Conservation (phyloP, 805 yeast species). For the Schizosaccharomyces cryophilus region DNA sequence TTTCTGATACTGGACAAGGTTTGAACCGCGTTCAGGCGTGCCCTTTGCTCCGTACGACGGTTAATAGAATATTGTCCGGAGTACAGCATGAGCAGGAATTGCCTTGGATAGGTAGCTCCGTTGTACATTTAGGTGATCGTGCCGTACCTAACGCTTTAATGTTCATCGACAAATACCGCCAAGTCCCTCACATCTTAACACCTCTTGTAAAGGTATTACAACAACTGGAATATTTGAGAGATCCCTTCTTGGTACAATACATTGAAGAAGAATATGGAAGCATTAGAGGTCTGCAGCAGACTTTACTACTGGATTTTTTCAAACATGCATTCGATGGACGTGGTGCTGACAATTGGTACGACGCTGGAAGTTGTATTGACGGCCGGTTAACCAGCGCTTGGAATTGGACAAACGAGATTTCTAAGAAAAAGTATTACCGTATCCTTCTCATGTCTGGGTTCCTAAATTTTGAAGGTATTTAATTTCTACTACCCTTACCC, state of each 20-base stretch:
- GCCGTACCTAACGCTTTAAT: constrained; percentile 66
- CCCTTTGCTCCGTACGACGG: constrained; percentile 40
- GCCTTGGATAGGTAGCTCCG: constrained; percentile 59
- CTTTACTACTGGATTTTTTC: constrained; percentile 23
- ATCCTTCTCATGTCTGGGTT: constrained; percentile 36
- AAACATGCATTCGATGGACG: constrained; percentile 40
- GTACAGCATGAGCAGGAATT: constrained; percentile 30
- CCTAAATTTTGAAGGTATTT: constrained; percentile 34
- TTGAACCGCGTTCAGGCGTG: constrained; percentile 52
- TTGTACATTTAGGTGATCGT: constrained; percentile 59
- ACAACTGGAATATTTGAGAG: constrained; percentile 29
- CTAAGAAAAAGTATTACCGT: constrained; percentile 29
- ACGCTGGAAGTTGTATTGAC: constrained; percentile 67
- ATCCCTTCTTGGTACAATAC: constrained; percentile 23
- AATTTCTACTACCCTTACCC: background rate
- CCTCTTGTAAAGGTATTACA: constrained; percentile 40
- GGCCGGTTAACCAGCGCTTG: constrained; percentile 17
- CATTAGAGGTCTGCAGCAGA: constrained; percentile 25
- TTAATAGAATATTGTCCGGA: constrained; percentile 43
- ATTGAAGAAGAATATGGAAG: constrained; percentile 35
- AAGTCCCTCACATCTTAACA: constrained; percentile 50
- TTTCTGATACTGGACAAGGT: constrained; percentile 61
- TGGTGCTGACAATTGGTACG: constrained; percentile 63
- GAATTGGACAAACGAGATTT: constrained; percentile 2
- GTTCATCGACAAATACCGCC: constrained; percentile 56